A percentile compares a stretch with the other conserved stretches of the same genome.
phyloP scores from a whole-genome alignment of 1,284 basidiomycete genomes.

The Malassezia yamatoensis region DNA sequence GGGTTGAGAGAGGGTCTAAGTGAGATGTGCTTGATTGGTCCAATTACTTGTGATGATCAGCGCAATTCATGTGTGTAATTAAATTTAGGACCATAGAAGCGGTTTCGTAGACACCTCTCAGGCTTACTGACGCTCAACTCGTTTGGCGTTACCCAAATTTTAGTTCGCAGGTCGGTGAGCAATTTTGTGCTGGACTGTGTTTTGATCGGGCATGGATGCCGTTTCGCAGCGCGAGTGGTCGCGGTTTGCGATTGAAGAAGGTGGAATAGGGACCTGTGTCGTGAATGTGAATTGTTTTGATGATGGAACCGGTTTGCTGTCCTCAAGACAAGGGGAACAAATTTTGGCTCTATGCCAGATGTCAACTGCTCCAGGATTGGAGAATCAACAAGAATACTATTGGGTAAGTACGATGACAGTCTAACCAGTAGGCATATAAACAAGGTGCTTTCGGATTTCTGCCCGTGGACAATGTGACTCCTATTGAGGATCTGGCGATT shows the following conservation, averaged over 20 bases:
- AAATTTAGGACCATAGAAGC: too few relatives aligned
- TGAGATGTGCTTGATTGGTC: too few relatives aligned
- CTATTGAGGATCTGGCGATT: neutral
- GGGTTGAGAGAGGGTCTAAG: neutral
- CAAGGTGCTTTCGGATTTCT: too few relatives aligned
- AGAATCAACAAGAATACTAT: neutral
- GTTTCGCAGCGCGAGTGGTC: constrained; percentile 46
- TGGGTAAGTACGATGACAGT: neutral
- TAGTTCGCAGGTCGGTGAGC: too few relatives aligned
- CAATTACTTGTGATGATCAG: too few relatives aligned
- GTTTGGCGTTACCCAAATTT: too few relatives aligned
- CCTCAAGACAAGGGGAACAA: constrained; percentile 26
- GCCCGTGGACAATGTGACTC: neutral
- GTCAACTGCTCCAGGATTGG: neutral
- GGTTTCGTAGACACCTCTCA: too few relatives aligned
- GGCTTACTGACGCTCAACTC: too few relatives aligned
- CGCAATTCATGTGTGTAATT: too few relatives aligned
- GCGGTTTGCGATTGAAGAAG: constrained; percentile 44
- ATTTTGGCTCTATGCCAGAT: constrained; percentile 34
- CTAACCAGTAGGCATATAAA: too few relatives aligned
- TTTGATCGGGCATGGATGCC: constrained; percentile 31
- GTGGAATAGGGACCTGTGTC: constrained; percentile 43
- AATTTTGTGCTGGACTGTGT: too few relatives aligned
- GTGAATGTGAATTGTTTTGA: neutral
- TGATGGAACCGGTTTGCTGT: neutral